Conservation (phyloP, 257 asterid species). For the Nicotiana noctiflora region DNA sequence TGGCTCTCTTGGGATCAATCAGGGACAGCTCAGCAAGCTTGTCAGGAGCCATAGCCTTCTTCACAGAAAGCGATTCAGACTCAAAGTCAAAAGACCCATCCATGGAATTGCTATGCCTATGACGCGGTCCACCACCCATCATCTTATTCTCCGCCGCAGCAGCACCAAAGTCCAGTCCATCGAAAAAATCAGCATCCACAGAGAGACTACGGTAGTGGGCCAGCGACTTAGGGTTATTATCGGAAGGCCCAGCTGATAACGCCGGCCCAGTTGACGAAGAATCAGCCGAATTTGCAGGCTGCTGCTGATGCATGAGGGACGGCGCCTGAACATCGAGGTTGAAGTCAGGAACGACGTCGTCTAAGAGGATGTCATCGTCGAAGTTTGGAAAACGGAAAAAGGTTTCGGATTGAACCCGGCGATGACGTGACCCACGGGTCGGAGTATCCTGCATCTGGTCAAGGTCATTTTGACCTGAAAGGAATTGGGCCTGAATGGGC, state of each 20-base stretch:
- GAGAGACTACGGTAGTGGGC: constrained; percentile 72
- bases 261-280: constrained; percentile 22
- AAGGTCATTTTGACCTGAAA: constrained; percentile 38
- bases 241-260: constrained; percentile 20
- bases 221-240: constrained; percentile 18
- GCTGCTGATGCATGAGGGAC: constrained; percentile 18
- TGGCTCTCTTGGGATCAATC: constrained; percentile 92
- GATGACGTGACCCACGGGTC: constrained; percentile 59
- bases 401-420: constrained; percentile 85
- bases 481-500: constrained; percentile 32
- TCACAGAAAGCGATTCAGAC: constrained; percentile 30
- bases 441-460: constrained; percentile 83
- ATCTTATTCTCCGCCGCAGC: constrained; percentile 19
- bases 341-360: constrained; percentile 54
- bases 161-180: constrained; percentile 53
- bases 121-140: constrained; percentile 34
- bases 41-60: constrained; percentile 68
- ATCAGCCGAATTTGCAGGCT: constrained; percentile 21
- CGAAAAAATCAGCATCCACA: constrained; percentile 80
- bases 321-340: constrained; percentile 33
- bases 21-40: constrained; percentile 70
- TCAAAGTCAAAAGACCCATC: constrained; percentile 65
- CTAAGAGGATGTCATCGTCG: constrained; percentile 59
- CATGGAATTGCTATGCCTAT: constrained; percentile 75
- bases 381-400: constrained; percentile 72